Evolutionary conservation across 2,329 filamentous ascomycete genomes (phyloP).

Genomic region (Beauveria sp.): DNA sequence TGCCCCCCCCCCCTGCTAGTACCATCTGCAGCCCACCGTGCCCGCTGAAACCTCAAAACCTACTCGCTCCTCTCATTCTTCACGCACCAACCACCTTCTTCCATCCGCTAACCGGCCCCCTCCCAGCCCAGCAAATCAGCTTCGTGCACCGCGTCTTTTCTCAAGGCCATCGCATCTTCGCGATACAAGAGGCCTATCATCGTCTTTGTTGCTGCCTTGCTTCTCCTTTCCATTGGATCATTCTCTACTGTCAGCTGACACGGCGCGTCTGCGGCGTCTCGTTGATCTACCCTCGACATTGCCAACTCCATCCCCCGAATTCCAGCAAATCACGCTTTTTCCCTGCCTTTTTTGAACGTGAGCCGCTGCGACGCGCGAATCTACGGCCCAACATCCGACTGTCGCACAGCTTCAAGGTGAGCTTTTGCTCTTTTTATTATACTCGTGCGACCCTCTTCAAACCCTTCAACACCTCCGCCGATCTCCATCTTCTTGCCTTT

Average conservation of each 20-base stretch:
- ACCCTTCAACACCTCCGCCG: not conserved
- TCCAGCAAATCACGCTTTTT: slow-evolving; percentile 9
- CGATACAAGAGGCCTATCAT: slow-evolving; percentile 45
- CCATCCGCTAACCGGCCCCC: slow-evolving; percentile 13
- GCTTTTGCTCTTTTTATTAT: not conserved
- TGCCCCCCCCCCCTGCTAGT: slow-evolving; percentile 1
- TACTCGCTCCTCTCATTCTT: slow-evolving; percentile 2
- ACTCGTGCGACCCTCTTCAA: not conserved
- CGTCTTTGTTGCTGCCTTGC: slow-evolving; percentile 27
- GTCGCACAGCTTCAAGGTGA: slow-evolving; percentile 11
- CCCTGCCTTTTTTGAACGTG: not conserved
- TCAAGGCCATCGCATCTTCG: slow-evolving; percentile 25
- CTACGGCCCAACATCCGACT: slow-evolving; percentile 3
- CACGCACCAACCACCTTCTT: slow-evolving; percentile 13
- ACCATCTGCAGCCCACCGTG: slow-evolving; percentile 9
- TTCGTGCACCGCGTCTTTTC: slow-evolving; percentile 12
- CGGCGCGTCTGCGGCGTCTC: slow-evolving; percentile 25
- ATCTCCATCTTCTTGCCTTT: not conserved
- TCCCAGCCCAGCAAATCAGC: slow-evolving; percentile 12
- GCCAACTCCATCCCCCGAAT: not conserved
- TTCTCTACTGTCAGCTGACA: slow-evolving; percentile 44
- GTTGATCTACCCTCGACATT: slow-evolving; percentile 18
- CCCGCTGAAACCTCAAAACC: slow-evolving; percentile 10
- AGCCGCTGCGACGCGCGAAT: slow-evolving; percentile 9
- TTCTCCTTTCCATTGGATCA: slow-evolving; percentile 41